Evolutionary conservation across 805 yeast species (phyloP).

Genomic region (Myxozyma neotropica): DNA sequence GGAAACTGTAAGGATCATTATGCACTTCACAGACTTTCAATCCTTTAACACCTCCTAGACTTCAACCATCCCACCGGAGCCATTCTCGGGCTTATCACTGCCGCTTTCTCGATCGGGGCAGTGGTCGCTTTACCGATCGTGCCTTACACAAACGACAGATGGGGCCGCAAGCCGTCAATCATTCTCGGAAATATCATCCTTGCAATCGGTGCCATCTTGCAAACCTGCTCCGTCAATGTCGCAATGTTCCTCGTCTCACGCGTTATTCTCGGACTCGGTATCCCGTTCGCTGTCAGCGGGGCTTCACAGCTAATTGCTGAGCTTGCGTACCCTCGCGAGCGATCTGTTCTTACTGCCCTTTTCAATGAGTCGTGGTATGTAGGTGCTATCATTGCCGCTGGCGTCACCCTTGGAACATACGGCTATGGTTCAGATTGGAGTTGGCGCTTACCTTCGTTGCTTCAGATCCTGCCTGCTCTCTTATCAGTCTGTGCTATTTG

Average conservation of each 20-base stretch:
- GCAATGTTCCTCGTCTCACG: conserved; percentile 27
- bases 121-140: background rate
- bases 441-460: conserved; percentile 45
- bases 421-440: conserved; percentile 35
- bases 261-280: conserved; percentile 23
- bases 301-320: conserved; percentile 21
- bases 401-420: conserved; percentile 31
- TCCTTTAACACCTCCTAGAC: conserved; percentile 12
- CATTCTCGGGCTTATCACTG: conserved; percentile 46
- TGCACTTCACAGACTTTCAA: background rate
- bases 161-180: conserved; percentile 48
- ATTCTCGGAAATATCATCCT: conserved; percentile 15
- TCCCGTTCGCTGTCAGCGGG: conserved; percentile 2
- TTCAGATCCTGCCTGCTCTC: conserved; percentile 47
- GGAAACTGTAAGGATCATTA: conserved; percentile 31
- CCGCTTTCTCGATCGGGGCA: conserved; percentile 8
- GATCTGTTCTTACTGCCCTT: conserved; percentile 46
- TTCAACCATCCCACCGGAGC: conserved; percentile 47
- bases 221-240: conserved; percentile 18
- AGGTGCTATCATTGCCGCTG: conserved; percentile 49
- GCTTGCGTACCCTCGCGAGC: conserved; percentile 18
- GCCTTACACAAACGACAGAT: conserved; percentile 40
- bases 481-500: conserved; percentile 41
- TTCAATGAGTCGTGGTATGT: conserved; percentile 56
- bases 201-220: conserved; percentile 32